A percentile compares a stretch with the other conserved stretches of the same genome.
Conservation (phyloP, 129 eudicot genomes). For the Centrapalus pauciflorus region DNA sequence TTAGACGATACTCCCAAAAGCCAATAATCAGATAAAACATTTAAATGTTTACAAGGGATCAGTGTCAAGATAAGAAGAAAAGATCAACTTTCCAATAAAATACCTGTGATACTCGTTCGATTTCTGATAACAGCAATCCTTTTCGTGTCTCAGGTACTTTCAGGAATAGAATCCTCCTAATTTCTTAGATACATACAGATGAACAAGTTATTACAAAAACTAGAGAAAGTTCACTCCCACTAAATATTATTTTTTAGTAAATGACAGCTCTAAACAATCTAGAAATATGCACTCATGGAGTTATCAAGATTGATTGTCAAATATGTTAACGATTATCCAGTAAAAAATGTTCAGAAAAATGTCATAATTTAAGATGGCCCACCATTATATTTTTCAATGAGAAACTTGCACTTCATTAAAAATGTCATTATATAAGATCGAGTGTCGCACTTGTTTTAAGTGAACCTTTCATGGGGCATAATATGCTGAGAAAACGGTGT, state of each 20-base stretch:
- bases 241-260: background rate
- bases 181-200: conserved; percentile 51
- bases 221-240: background rate
- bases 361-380: too few relatives aligned
- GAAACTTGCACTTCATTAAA: too few relatives aligned
- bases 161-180: conserved; percentile 71
- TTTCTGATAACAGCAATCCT: conserved; percentile 57
- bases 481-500: too few relatives aligned
- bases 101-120: conserved; percentile 90
- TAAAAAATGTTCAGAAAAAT: too few relatives aligned
- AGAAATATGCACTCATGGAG: background rate
- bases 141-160: conserved; percentile 83
- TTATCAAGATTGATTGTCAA: background rate
- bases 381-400: too few relatives aligned
- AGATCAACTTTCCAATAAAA: background rate
- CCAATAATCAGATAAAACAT: background rate
- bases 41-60: background rate
- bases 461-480: too few relatives aligned
- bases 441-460: too few relatives aligned
- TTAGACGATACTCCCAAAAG: background rate
- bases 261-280: background rate
- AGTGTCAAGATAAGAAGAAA: background rate
- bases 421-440: too few relatives aligned
- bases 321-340: too few relatives aligned
- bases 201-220: conserved; percentile 22